Base-by-base conservation (phyloP, 2,329 filamentous ascomycete species). In the Colletotrichum sublineola region DNA sequence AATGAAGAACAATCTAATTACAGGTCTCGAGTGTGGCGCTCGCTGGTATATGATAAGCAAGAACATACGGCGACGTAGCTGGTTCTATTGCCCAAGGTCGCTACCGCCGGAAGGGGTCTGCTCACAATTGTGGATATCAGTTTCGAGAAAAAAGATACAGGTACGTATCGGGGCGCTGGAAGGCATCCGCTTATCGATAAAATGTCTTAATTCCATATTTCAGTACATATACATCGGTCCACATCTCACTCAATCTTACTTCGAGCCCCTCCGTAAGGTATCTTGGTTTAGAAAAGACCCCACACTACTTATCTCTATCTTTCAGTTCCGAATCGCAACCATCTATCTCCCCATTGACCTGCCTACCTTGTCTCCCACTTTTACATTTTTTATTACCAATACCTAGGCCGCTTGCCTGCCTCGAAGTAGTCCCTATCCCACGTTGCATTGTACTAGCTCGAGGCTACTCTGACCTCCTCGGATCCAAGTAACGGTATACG, bases 221-320 rank as follows among this genome's bases (percentile, higher is more conserved):
- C 24, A 24, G 24, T n/a, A n/a, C 20, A 9, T 24, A 6, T n/a
- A 48, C 8, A 48, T 42, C 40, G 14, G 20, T 15, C 46, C 46
- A 48, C n/a, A n/a, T 24, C n/a, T 24, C 42, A 44, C 50, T 33
- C 8, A 29, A 3, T 64, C 12, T n/a, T n/a, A 18, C 36, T 44
- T 65, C 36, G n/a, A 55, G 55, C 48, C 64, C 64, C 44, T 50
- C 44, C 46, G 8, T 9, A 53, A 53, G 53, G 33, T n/a, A 61
- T 40, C 18, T n/a, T 38, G 40, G 33, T 20, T 46, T 46, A 9
- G 18, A 42, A 31, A 42, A 24, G 55, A 56, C 55, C 40, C 67
- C 67, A 67, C 67, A 67, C 7, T n/a, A 60, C 31, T 70, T 70
- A 70, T 70, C 67, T 42, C n/a, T 48, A 29, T n/a, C 24, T 36